Evolutionary conservation across 345 rosid species (phyloP).

Genomic region (Euphorbia peplus): DNA sequence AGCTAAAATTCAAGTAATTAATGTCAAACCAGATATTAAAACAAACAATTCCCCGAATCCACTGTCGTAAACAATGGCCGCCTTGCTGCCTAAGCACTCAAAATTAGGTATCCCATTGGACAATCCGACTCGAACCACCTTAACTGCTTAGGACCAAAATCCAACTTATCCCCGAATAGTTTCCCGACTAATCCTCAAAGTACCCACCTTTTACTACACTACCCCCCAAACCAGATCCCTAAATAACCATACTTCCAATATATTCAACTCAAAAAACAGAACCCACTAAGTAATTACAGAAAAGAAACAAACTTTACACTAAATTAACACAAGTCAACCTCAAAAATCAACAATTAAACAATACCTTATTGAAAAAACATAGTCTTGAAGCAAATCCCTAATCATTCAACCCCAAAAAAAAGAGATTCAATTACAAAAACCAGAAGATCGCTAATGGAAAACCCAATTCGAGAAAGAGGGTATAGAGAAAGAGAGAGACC

Average conservation of each 20-base stretch:
- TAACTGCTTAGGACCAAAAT: too few relatives aligned
- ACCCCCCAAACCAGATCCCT: too few relatives aligned
- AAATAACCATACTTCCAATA: neutral
- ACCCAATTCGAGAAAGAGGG: neutral
- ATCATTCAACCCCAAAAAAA: neutral
- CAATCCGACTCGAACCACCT: too few relatives aligned
- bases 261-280: neutral
- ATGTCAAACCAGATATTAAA: neutral
- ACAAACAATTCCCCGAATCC: neutral
- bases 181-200: too few relatives aligned
- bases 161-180: too few relatives aligned
- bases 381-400: neutral
- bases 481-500: neutral
- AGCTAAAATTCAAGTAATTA: neutral
- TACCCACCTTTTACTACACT: too few relatives aligned
- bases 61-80: too few relatives aligned
- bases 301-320: neutral
- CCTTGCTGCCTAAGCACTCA: too few relatives aligned
- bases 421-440: neutral
- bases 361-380: constrained; percentile 6
- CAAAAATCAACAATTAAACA: neutral
- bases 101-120: too few relatives aligned
- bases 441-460: neutral
- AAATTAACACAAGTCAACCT: neutral
- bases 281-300: neutral